phyloP scores from a whole-genome alignment of 805 yeast genomes.

The Cephaloascus albidus region DNA sequence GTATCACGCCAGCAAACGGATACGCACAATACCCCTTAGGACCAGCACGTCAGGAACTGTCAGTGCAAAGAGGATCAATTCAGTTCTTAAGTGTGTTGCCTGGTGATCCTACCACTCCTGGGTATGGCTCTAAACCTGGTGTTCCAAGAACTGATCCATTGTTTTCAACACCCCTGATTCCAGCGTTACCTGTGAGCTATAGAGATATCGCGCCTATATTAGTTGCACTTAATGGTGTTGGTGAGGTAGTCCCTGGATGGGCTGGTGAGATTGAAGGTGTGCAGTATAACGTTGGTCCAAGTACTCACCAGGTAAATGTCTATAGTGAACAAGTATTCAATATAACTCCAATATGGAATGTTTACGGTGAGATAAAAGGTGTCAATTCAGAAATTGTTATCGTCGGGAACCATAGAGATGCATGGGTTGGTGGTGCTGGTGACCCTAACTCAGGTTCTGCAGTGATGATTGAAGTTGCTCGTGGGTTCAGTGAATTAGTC shows the following conservation, averaged over 20 bases:
- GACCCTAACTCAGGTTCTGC: slow-evolving; percentile 39
- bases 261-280: slow-evolving; percentile 29
- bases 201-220: slow-evolving; percentile 34
- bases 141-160: slow-evolving; percentile 23
- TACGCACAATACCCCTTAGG: slow-evolving; percentile 33
- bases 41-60: slow-evolving; percentile 36
- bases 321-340: slow-evolving; percentile 29
- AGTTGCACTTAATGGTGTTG: slow-evolving; percentile 27
- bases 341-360: slow-evolving; percentile 31
- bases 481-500: slow-evolving; percentile 29
- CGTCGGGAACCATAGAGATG: slow-evolving; percentile 36
- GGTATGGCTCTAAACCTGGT: slow-evolving; percentile 26
- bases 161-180: slow-evolving; percentile 25
- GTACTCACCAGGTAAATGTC: slow-evolving; percentile 23
- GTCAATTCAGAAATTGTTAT: slow-evolving; percentile 26
- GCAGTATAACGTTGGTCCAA: slow-evolving; percentile 31
- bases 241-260: slow-evolving; percentile 20
- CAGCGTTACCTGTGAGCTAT: slow-evolving; percentile 32
- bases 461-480: slow-evolving; percentile 27
- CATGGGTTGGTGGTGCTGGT: slow-evolving; percentile 38
- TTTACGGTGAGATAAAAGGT: slow-evolving; percentile 34
- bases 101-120: slow-evolving; percentile 41
- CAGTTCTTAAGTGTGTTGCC: slow-evolving; percentile 36
- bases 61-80: slow-evolving; percentile 36
- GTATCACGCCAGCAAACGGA: slow-evolving; percentile 30